Conservation (phyloP, 2,329 filamentous ascomycete genomes). For the Alternaria angustiovoidea region DNA sequence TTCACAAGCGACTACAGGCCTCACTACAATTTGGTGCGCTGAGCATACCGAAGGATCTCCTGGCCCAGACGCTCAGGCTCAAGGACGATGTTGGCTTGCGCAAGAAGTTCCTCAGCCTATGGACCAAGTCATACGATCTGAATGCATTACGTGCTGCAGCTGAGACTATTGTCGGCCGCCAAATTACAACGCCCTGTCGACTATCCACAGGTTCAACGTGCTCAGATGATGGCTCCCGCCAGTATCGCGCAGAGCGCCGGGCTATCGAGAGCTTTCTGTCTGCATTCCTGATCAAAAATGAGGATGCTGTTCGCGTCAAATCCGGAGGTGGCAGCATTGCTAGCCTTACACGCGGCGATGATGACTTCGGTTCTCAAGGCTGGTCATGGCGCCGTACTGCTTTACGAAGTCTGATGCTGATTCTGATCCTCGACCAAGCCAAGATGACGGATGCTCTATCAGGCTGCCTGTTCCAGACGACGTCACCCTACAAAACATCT, state of each 20-base stretch:
- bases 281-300: slow-evolving; percentile 65
- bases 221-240: slow-evolving; percentile 47
- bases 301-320: slow-evolving; percentile 59
- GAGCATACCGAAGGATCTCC: slow-evolving; percentile 62
- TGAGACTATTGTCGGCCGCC: slow-evolving; percentile 68
- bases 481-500: slow-evolving; percentile 66
- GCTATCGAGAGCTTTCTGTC: slow-evolving; percentile 63
- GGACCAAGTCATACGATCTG: slow-evolving; percentile 66
- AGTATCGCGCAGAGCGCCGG: slow-evolving; percentile 50
- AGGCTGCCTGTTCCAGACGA: slow-evolving; percentile 60
- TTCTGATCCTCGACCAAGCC: slow-evolving; percentile 66
- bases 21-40: slow-evolving; percentile 66
- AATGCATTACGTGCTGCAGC: slow-evolving; percentile 60
- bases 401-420: slow-evolving; percentile 66
- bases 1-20: slow-evolving; percentile 66
- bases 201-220: slow-evolving; percentile 47
- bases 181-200: slow-evolving; percentile 51
- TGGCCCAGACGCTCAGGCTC: slow-evolving; percentile 57
- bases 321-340: slow-evolving; percentile 50
- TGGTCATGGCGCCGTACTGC: slow-evolving; percentile 65
- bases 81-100: slow-evolving; percentile 66
- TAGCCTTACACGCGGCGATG: slow-evolving; percentile 48
- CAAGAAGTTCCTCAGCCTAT: slow-evolving; percentile 65
- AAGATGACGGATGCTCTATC: slow-evolving; percentile 52
- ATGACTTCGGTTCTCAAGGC: slow-evolving; percentile 54